Evolutionary conservation across 2,329 filamentous ascomycete genomes (phyloP), one percentile per base, ranked within the genome.

Genomic region (Magnaporthales sp.): DNA sequence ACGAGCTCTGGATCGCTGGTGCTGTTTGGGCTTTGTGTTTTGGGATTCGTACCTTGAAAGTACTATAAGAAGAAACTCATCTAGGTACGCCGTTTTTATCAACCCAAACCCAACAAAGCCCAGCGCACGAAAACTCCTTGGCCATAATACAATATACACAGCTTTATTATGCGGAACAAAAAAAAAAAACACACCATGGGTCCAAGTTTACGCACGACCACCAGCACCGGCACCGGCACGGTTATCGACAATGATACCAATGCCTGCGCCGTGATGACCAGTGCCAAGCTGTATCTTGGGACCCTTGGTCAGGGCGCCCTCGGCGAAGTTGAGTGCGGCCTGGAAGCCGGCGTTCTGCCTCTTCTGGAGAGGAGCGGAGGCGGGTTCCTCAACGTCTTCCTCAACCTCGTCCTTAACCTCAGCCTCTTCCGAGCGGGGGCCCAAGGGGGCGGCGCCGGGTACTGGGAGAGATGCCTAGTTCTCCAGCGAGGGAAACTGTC

Each of bases 271-370:
- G 67, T 78, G 77, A 32, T 70, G 74, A 51, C 77, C 77, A 30
- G 81, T 81, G 67, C 81, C 81, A 60, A 84, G 75, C 73, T 84
- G 76, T 58, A 83, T 72, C 75, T 81, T 81, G 69, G 81, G 81
- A 51, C 75, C 73, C 70, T 81, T 80, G 71, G 75, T 76, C 73
- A 81, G 74, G 24, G 80, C 81, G 62, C 77, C 78, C 70, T 80
- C 77, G 66, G 81, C 81, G 69, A 76, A 84, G 63, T 70, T 75
- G 15, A 84, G 78, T 1, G 81, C 81, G 15, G 79, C 67, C 69
- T 80, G 77, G 73, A 84, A 83, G 65, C 81, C 79, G 67, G 76
- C 71, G 54, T 83, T 74, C 68, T 83, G 80, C 63, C 81, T 77
- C 76, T 82, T 82, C 19, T 70, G 73, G 66, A 76, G 69, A 64